These are phyloP conservation scores for Zasmidium citrigriseum DNA, from an alignment of 2,329 filamentous ascomycete species.

Conservation along the genomic window DNA sequence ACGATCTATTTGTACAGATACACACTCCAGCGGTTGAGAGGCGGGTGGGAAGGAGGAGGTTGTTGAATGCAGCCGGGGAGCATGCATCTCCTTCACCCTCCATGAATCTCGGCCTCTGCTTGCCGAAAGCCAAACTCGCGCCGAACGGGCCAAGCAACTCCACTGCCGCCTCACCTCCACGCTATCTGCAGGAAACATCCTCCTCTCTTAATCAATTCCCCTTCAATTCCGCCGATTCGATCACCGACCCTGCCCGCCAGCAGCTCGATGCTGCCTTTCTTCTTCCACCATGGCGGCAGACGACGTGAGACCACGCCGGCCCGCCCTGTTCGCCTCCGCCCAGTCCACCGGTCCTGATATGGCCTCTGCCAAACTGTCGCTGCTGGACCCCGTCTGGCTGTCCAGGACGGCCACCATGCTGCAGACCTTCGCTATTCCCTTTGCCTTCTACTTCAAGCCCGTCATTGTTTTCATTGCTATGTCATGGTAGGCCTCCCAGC, in stretches of 20 bases:
- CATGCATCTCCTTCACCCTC: neutral
- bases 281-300: slow-evolving; percentile 3
- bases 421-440: slow-evolving; percentile 17
- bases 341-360: slow-evolving; percentile 7
- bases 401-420: slow-evolving; percentile 14
- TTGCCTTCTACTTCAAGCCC: slow-evolving; percentile 26
- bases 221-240: neutral
- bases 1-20: neutral
- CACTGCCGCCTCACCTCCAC: no score
- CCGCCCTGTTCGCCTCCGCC: slow-evolving; percentile 12
- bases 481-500: slow-evolving; percentile 17
- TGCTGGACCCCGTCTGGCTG: slow-evolving; percentile 13
- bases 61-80: neutral
- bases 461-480: slow-evolving; percentile 23
- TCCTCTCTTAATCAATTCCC: neutral
- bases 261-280: neutral
- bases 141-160: neutral
- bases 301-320: slow-evolving; percentile 5
- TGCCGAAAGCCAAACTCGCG: neutral
- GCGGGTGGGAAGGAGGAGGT: neutral
- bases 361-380: slow-evolving; percentile 5
- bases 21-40: no score
- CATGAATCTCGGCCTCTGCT: neutral
- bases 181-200: neutral
- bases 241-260: neutral